Percentiles rank a stretch among this genome's conserved stretches.
phyloP scores from a whole-genome alignment of 768 basidiomycete species.

The Boletus reticuloceps region DNA sequence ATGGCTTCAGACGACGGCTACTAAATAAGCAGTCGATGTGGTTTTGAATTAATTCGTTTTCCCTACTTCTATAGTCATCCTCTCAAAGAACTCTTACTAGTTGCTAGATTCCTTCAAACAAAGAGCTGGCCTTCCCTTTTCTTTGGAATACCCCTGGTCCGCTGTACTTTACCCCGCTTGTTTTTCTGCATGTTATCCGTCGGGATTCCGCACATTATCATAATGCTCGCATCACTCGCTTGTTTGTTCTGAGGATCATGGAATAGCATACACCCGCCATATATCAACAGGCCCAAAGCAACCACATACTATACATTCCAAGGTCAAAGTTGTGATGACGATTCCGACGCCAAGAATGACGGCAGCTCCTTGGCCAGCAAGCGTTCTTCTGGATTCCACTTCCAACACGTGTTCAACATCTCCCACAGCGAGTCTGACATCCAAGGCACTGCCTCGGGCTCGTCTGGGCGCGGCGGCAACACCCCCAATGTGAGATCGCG shows the following conservation, averaged over 20 bases:
- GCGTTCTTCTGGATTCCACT: constrained; percentile 33
- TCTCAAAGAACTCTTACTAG: constrained; percentile 21
- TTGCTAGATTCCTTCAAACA: constrained; percentile 28
- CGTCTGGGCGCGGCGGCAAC: constrained; percentile 44
- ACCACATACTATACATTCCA: background rate
- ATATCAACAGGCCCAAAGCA: background rate
- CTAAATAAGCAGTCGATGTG: constrained; percentile 25
- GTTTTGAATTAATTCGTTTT: constrained; percentile 10
- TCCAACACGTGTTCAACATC: constrained; percentile 48
- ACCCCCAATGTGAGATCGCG: constrained; percentile 39
- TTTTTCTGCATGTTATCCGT: constrained; percentile 37
- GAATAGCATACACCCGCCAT: background rate
- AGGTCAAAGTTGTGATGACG: background rate
- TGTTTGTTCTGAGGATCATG: constrained; percentile 12
- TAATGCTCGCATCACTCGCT: constrained; percentile 36
- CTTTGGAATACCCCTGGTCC: constrained; percentile 37
- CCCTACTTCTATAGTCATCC: background rate
- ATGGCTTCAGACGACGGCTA: constrained; percentile 36
- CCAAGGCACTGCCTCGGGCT: constrained; percentile 33
- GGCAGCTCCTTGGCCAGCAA: constrained; percentile 41
- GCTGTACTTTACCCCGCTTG: constrained; percentile 41
- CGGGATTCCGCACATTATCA: constrained; percentile 34
- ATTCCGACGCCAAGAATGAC: constrained; percentile 9
- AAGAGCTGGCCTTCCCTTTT: constrained; percentile 37
- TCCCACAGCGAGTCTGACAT: constrained; percentile 49